These are phyloP conservation scores for Gentiana dahurica DNA, from an alignment of 257 asterid species.

Conservation along the genomic window DNA sequence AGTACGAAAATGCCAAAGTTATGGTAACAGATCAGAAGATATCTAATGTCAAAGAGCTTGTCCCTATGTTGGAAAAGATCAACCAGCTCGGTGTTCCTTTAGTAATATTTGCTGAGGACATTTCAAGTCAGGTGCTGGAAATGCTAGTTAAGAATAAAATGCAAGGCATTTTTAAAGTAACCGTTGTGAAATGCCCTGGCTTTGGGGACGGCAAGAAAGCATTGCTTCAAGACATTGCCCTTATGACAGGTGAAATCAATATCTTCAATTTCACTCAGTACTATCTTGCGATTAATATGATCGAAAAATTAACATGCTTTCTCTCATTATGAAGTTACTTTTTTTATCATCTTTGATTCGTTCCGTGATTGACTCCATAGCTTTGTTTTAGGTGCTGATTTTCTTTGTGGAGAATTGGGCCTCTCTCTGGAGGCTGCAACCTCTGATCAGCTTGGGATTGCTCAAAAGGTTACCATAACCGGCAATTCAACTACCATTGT, in stretches of 20 bases:
- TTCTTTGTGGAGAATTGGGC: slow-evolving; percentile 84
- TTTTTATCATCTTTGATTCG: background rate
- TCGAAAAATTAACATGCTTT: background rate
- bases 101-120: slow-evolving; percentile 84
- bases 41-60: slow-evolving; percentile 48
- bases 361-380: slow-evolving; percentile 5
- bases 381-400: slow-evolving; percentile 75
- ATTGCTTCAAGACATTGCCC: slow-evolving; percentile 82
- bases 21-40: slow-evolving; percentile 87
- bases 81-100: slow-evolving; percentile 85
- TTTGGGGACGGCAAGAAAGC: slow-evolving; percentile 71
- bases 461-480: slow-evolving; percentile 61
- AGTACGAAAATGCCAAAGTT: slow-evolving; percentile 76
- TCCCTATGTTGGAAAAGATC: slow-evolving; percentile 89
- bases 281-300: too few relatives aligned
- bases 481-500: slow-evolving; percentile 62
- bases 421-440: slow-evolving; percentile 64
- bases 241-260: slow-evolving; percentile 63
- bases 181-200: slow-evolving; percentile 90
- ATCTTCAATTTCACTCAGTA: background rate
- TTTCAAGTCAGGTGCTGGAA: slow-evolving; percentile 64
- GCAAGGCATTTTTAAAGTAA: slow-evolving; percentile 67
- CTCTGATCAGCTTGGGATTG: slow-evolving; percentile 99
- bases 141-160: slow-evolving; percentile 67
- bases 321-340: background rate